Evolutionary conservation across 306 rosid genomes (phyloP), one percentile per base, ranked within the genome.

Genomic region (Cicer arietinum): DNA sequence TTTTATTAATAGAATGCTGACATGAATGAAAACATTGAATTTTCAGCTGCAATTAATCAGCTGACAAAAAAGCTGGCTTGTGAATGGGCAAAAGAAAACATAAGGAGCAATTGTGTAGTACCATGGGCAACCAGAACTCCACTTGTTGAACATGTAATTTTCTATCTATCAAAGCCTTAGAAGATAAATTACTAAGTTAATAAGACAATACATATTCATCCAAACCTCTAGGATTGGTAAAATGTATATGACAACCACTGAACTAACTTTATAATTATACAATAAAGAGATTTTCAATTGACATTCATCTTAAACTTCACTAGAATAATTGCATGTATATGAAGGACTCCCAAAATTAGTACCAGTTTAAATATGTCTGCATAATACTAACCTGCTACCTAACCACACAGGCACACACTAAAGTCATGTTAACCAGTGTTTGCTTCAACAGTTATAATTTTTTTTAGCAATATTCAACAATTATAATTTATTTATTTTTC

Each of bases 41-140:
- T 83, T 60, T 60, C 93, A 94, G 98, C 92, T 85, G 97, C 97
- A 69, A 85, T 91, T 22, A 90, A 94, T 86, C 98, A 94, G 84
- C 90, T 94, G 42, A 84, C 90, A 5, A 90, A 86, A 73, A 81
- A 73, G 79, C 76, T 94, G 79, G 95, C 95, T 80, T 94, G 97
- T 70, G 96, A 94, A 82, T 94, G 96, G 97, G 96, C 97, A 10
- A 84, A 88, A 78, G 96, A 91, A 80, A 89, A 84, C 77, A 91
- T 94, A 85, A 86, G 98, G 84, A 80, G 82, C 87, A 94, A 94
- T n/a, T 75, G 83, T 80, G 95, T 94, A 67, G 86, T 88, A 48
- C 97, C 97, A 41, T 91, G 97, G 96, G 84, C 82, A 70, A 89
- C 89, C 69, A 86, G 76, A 74, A 91, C 95, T 42, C 81, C 96